Conservation (phyloP, 331 rosid species). For the Cucumis variabilis region DNA sequence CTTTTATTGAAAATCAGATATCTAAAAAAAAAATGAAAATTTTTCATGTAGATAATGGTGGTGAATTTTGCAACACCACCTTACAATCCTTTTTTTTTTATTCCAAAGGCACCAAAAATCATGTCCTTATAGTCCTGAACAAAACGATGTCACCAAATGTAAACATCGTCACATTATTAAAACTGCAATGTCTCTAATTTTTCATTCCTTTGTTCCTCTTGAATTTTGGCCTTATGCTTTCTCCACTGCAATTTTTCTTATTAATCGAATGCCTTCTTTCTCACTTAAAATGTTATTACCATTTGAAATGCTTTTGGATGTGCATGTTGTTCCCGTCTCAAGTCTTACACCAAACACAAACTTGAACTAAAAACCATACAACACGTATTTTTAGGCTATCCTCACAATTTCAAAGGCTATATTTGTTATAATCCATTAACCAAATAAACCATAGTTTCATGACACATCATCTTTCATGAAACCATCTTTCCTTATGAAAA, state of each 20-base stretch:
- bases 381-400: not conserved
- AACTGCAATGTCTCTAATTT: not conserved
- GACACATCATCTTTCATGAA: too few relatives aligned
- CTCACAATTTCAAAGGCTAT: not conserved
- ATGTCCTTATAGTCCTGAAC: not conserved
- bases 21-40: not conserved
- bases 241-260: not conserved
- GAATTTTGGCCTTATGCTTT: not conserved
- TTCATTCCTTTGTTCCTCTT: not conserved
- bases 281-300: not conserved
- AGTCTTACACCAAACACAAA: not conserved
- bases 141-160: not conserved
- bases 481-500: too few relatives aligned
- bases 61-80: not conserved
- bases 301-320: not conserved
- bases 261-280: not conserved
- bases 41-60: not conserved
- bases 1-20: not conserved
- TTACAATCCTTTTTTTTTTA: not conserved
- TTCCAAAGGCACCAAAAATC: not conserved
- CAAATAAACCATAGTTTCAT: too few relatives aligned
- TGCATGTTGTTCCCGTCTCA: not conserved
- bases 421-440: not conserved
- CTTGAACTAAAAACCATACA: not conserved
- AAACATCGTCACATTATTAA: not conserved